A percentile compares a stretch with the other conserved stretches of the same genome.
Conservation (phyloP, 2,329 filamentous ascomycete species). For the Bipolaris cookei region DNA sequence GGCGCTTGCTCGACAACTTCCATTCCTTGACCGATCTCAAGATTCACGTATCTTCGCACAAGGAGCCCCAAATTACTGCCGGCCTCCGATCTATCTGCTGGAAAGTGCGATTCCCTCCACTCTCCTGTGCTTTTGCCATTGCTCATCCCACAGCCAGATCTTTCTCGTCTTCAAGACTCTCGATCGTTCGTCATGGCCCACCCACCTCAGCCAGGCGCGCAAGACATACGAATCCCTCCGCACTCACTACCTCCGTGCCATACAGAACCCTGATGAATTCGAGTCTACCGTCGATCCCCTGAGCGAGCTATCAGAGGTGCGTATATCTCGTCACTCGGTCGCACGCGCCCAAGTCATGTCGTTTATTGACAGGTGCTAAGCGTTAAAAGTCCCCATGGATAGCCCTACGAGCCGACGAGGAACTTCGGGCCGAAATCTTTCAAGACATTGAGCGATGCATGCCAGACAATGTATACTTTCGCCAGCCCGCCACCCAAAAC, state of each 20-base stretch:
- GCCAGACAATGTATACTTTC: conserved; percentile 90
- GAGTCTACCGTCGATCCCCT: conserved; percentile 79
- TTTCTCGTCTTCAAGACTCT: conserved; percentile 79
- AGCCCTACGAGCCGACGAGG: conserved; percentile 82
- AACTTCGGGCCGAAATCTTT: conserved; percentile 82
- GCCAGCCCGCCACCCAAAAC: conserved; percentile 75
- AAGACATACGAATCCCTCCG: conserved; percentile 74
- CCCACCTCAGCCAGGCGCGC: conserved; percentile 70
- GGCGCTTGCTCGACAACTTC: conserved; percentile 46
- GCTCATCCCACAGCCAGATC: conserved; percentile 57
- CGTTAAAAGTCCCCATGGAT: conserved; percentile 84
- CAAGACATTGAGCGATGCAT: conserved; percentile 92
- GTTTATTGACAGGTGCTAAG: conserved; percentile 57
- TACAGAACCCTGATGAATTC: conserved; percentile 83
- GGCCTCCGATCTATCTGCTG: conserved; percentile 88
- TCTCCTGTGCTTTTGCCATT: not conserved
- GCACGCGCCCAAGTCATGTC: conserved; percentile 26
- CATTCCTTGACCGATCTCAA: conserved; percentile 47
- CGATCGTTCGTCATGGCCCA: conserved; percentile 70
- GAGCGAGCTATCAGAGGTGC: conserved; percentile 76
- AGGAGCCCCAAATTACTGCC: conserved; percentile 54
- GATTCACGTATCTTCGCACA: conserved; percentile 47
- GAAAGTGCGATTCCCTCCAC: conserved; percentile 66
- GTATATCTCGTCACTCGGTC: conserved; percentile 23
- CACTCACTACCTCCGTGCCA: conserved; percentile 78